Evolutionary conservation across 257 asterid species (phyloP).

Genomic region (Solanum peruvianum): DNA sequence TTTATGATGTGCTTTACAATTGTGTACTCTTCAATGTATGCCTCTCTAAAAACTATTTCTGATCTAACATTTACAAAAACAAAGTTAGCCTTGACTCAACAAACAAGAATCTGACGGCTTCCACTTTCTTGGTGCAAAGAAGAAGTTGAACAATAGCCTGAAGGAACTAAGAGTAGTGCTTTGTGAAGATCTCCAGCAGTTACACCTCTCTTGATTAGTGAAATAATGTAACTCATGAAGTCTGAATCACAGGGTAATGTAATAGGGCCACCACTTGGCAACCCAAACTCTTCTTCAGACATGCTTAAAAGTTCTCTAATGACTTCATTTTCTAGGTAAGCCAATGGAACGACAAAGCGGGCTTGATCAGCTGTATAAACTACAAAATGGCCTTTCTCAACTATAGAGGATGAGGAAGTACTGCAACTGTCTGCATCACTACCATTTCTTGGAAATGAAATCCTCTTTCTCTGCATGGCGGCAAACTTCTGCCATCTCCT

Average conservation of each 20-base stretch:
- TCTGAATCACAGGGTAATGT: not conserved
- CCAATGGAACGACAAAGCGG: not conserved
- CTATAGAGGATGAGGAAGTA: not conserved
- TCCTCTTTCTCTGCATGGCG: not conserved
- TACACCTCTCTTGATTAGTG: not conserved
- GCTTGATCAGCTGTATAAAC: conserved; percentile 13
- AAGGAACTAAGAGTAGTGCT: not conserved
- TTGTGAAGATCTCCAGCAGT: not conserved
- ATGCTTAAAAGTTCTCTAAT: not conserved
- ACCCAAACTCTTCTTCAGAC: not conserved
- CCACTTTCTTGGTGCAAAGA: not conserved
- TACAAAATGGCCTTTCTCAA: conserved; percentile 21
- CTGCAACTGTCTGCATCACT: not conserved
- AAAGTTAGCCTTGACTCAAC: not conserved
- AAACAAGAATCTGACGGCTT: not conserved
- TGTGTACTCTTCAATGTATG: not conserved
- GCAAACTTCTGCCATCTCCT: not conserved
- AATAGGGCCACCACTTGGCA: not conserved
- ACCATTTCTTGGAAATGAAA: not conserved
- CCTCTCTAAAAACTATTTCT: not conserved
- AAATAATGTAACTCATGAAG: not conserved
- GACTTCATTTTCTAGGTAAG: not conserved
- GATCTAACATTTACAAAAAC: not conserved
- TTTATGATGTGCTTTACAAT: not conserved
- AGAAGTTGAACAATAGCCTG: not conserved